Conservation (phyloP, 352 stramenopile genomes). For the Blastocystis sp. region DNA sequence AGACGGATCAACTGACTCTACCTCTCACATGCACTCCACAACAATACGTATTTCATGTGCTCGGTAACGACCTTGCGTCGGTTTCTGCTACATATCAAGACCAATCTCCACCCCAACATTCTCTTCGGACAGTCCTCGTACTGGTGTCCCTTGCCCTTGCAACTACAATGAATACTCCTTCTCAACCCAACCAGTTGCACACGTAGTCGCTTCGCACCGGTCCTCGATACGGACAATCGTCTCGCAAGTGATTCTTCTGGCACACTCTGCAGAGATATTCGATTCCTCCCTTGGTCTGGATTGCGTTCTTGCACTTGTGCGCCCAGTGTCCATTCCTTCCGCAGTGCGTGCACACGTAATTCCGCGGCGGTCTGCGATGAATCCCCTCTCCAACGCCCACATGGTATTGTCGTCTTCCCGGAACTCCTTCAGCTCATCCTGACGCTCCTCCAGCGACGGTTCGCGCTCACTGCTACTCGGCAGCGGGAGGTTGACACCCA, state of each 20-base stretch:
- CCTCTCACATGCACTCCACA: background rate
- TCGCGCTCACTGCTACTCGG: background rate
- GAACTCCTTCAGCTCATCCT: background rate
- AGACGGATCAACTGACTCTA: constrained; percentile 42
- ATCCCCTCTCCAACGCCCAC: background rate
- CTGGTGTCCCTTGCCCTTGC: background rate
- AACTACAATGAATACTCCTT: background rate
- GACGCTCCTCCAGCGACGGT: background rate
- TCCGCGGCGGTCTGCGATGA: constrained; percentile 10
- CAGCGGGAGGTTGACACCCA: background rate
- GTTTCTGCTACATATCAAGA: constrained; percentile 14
- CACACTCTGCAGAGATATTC: constrained; percentile 2
- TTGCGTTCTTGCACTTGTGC: background rate
- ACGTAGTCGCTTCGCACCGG: background rate
- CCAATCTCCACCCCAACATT: background rate
- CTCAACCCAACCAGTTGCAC: background rate
- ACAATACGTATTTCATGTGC: constrained; percentile 28
- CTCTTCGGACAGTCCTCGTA: constrained; percentile 30
- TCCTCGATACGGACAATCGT: constrained; percentile 27
- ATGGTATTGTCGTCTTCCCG: constrained; percentile 1
- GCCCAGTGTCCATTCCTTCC: constrained; percentile 35
- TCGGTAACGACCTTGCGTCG: background rate
- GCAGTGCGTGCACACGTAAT: constrained; percentile 18
- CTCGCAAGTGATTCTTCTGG: constrained; percentile 9
- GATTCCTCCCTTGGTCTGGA: background rate